Evolutionary conservation across 495 filamentous ascomycete species (phyloP).

Genomic region (Bacidia gigantensis): DNA sequence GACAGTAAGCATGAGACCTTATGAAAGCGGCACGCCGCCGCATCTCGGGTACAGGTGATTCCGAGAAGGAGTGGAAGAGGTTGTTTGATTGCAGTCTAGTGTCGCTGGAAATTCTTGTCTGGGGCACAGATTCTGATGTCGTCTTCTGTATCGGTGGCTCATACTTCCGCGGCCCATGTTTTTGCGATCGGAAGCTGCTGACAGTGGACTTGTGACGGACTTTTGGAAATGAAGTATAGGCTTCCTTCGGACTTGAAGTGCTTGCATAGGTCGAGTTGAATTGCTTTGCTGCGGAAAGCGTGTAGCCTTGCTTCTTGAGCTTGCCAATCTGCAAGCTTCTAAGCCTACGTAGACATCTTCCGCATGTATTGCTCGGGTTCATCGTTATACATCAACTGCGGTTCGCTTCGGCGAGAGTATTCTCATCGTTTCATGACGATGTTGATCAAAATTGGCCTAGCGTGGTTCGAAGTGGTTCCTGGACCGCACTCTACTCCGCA

Average conservation of each 20-base stretch:
- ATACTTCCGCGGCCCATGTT: slow-evolving; percentile 3
- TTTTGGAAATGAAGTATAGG: not conserved
- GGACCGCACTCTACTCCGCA: slow-evolving; percentile 1
- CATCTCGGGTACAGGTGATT: slow-evolving; percentile 75
- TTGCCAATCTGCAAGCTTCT: not conserved
- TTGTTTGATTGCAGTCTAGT: slow-evolving; percentile 60
- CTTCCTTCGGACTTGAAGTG: not conserved
- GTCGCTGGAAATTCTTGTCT: slow-evolving; percentile 7
- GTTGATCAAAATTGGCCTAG: not conserved
- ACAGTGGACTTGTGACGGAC: not conserved
- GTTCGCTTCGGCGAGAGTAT: not conserved
- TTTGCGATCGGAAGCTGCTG: too few relatives aligned
- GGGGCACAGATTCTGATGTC: not conserved
- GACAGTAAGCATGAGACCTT: slow-evolving; percentile 79
- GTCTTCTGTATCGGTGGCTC: slow-evolving; percentile 4
- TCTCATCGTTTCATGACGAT: not conserved
- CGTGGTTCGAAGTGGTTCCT: not conserved
- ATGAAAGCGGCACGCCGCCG: slow-evolving; percentile 76
- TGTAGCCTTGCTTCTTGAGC: not conserved
- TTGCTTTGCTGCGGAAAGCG: not conserved
- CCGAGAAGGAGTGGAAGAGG: slow-evolving; percentile 82
- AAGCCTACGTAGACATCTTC: not conserved
- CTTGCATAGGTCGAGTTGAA: not conserved
- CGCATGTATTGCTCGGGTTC: not conserved
- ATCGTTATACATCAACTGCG: not conserved